Evolutionary conservation across 2,329 filamentous ascomycete species (phyloP), one percentile per base, ranked within the genome.

Genomic region (Penicillium paneum): DNA sequence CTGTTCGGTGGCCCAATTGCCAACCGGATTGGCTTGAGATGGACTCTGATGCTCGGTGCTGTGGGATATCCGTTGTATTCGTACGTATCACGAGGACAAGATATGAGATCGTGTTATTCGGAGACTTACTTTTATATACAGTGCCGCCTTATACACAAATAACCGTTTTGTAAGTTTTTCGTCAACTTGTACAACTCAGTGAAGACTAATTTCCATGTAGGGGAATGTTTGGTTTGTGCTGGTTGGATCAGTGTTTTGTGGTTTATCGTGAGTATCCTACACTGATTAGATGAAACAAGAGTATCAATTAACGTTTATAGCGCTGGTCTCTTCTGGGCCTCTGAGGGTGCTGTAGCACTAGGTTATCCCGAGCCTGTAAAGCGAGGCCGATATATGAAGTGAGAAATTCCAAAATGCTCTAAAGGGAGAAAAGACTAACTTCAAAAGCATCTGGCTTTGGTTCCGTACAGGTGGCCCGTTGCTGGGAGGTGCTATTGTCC

Each of bases 151-250:
- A 0, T 81, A 81, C 60, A 73, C 72, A 1, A 71, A 71, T 15
- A 70, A 70, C 35, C 66, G 67, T 51, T 70, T 62, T 59, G 67
- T 68, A 15, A 47, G 48, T 52, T 39, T 7, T 31, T 17, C 10
- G 8, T 8, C 7, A 12, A 7, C 2, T 26, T 29, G 10, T 17
- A 6, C 1, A 0, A 7, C 5, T 0, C 11, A 7, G 11, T 21
- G 13, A 10, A 54, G 13, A 40, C 56, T 63, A 34, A 62, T 40
- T 8, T 13, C 4, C 1, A 8, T 39, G 0, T 28, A 74, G 64
- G 80, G 79, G 6, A 81, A 79, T 45, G 76, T 72, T 13, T 82
- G 79, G 79, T 74, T 81, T 29, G 78, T 81, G 1, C 70, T 80
- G 0, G 64, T 81, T 5, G 79, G 79, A 17, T 75, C 78, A 3